Percentiles rank a stretch among this genome's conserved stretches.
These are phyloP conservation scores for Eucalyptus curtisii DNA, from an alignment of 345 rosid species.

Conservation along the genomic window DNA sequence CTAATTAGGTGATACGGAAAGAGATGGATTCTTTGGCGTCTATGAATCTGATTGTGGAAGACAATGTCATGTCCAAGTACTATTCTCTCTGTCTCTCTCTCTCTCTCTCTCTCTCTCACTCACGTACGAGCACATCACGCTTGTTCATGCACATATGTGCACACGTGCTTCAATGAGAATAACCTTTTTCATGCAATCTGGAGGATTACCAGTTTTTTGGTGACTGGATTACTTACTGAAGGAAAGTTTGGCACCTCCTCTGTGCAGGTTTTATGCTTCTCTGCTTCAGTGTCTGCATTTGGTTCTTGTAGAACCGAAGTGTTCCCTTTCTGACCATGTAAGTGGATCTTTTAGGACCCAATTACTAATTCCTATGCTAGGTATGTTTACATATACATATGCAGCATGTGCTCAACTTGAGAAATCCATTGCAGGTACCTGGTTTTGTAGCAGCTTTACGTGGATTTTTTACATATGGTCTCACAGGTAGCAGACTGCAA, in stretches of 20 bases:
- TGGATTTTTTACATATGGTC: conserved; percentile 71
- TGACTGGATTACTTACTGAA: background rate
- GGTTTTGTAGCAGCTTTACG: conserved; percentile 66
- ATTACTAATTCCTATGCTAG: background rate
- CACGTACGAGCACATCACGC: background rate
- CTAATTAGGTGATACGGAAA: conserved; percentile 58
- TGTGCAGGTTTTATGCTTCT: conserved; percentile 64
- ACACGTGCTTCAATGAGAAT: background rate
- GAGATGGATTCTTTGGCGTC: conserved; percentile 68
- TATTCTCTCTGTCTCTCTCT: background rate
- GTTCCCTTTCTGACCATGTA: conserved; percentile 72
- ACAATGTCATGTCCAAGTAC: conserved; percentile 57
- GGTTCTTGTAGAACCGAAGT: conserved; percentile 57
- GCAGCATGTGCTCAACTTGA: background rate
- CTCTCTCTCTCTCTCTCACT: background rate
- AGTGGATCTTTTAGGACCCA: conserved; percentile 12
- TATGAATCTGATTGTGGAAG: conserved; percentile 47
- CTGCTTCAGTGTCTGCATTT: conserved; percentile 73
- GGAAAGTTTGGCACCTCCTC: background rate
- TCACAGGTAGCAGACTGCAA: conserved; percentile 23
- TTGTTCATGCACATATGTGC: background rate
- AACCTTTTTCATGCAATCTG: background rate
- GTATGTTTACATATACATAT: background rate
- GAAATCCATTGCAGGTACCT: conserved; percentile 43
- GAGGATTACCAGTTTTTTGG: background rate